These are phyloP conservation scores for Orbilia oligospora DNA, from an alignment of 2,329 filamentous ascomycete species.

Conservation along the genomic window DNA sequence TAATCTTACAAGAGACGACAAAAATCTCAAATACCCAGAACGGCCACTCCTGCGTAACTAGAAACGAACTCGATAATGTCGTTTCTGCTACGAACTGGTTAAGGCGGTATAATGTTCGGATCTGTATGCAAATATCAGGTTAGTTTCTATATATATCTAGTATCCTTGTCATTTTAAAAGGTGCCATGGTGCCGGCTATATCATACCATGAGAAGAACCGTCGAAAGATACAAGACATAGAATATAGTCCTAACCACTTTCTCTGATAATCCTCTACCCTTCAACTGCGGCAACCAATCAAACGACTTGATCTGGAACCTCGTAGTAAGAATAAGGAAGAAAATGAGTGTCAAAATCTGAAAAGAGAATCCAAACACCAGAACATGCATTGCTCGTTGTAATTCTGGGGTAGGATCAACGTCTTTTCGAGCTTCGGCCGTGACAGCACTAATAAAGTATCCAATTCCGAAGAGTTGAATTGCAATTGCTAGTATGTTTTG, in stretches of 20 bases:
- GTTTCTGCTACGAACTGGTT: conserved; percentile 26
- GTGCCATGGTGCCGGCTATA: too few species aligned
- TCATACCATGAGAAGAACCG: conserved; percentile 32
- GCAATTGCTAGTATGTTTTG: conserved; percentile 26
- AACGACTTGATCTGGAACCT: conserved; percentile 18
- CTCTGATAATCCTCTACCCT: conserved; percentile 4
- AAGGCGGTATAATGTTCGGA: conserved; percentile 44
- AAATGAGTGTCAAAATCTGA: conserved; percentile 21
- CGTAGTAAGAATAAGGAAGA: conserved; percentile 14
- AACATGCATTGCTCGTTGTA: conserved; percentile 31
- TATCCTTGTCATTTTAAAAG: background rate
- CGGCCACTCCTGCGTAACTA: conserved; percentile 44
- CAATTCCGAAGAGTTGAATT: conserved; percentile 32
- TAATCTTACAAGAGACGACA: conserved; percentile 23
- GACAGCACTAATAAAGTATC: conserved; percentile 18
- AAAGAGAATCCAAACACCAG: conserved; percentile 33
- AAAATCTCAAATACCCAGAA: conserved; percentile 48
- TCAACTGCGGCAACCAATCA: conserved; percentile 14
- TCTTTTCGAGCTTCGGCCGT: background rate
- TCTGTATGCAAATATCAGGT: background rate
- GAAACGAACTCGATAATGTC: background rate
- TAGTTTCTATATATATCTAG: background rate
- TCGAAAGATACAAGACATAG: conserved; percentile 22
- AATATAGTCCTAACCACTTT: conserved; percentile 16
- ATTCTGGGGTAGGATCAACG: background rate